Conservation (phyloP, 176 grass and related monocot genomes). For the Phyllostachys edulis region DNA sequence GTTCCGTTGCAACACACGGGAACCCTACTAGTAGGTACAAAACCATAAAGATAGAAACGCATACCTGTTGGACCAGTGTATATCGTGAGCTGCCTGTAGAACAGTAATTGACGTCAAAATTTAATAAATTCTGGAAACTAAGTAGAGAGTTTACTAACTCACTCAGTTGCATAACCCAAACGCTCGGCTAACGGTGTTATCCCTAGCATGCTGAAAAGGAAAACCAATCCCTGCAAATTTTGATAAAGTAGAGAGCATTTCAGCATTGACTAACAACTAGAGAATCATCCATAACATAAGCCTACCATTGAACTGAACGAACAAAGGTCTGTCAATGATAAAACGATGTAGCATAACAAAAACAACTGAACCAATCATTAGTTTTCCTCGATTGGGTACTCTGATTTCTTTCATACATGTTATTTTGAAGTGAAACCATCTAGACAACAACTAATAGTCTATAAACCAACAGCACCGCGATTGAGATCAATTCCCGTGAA, state of each 20-base stretch:
- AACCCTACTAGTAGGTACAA: background rate
- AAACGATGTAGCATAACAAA: background rate
- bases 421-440: background rate
- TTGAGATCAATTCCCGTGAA: background rate
- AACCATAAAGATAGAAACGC: conserved; percentile 25
- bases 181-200: conserved; percentile 83
- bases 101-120: conserved; percentile 26
- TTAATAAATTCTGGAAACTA: conserved; percentile 14
- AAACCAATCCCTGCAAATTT: conserved; percentile 63
- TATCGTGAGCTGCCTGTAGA: conserved; percentile 66
- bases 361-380: background rate
- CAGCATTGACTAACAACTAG: conserved; percentile 5
- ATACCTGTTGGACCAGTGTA: conserved; percentile 81
- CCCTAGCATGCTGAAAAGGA: conserved; percentile 78
- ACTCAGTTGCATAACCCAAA: conserved; percentile 84
- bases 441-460: background rate
- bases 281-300: background rate
- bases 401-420: background rate
- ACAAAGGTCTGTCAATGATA: background rate
- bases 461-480: background rate
- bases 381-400: background rate
- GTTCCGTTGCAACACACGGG: too few species aligned
- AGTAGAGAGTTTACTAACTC: conserved; percentile 44
- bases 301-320: background rate
- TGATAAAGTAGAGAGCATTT: background rate